Evolutionary conservation across 164 flowering plant genomes (phyloP).

Genomic region (Saururus chinensis): DNA sequence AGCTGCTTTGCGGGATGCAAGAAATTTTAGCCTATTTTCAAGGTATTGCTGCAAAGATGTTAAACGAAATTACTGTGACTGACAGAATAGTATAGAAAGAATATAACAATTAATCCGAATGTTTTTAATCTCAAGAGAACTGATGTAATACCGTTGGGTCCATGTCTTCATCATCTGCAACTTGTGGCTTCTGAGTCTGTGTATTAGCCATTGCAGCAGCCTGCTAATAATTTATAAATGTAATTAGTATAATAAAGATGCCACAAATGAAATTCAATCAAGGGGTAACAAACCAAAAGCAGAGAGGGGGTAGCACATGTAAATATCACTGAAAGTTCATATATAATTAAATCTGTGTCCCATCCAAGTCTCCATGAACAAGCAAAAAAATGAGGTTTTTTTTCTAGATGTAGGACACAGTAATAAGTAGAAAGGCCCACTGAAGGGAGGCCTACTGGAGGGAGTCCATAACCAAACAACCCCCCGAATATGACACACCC

Average conservation of each 20-base stretch:
- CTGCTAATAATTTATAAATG: conserved; percentile 11
- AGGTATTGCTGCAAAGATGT: conserved; percentile 68
- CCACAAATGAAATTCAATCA: too few species aligned
- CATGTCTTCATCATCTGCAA: conserved; percentile 85
- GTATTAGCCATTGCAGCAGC: conserved; percentile 34
- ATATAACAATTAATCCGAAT: too few species aligned
- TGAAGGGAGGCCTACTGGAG: too few species aligned
- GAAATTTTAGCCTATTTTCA: conserved; percentile 70
- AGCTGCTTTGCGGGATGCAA: conserved; percentile 43
- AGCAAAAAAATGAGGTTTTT: too few species aligned
- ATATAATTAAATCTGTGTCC: too few species aligned
- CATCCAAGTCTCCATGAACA: too few species aligned
- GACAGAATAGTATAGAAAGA: neutral
- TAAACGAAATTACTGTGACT: neutral
- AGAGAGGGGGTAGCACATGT: too few species aligned
- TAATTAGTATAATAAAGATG: neutral
- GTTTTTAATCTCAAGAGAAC: neutral
- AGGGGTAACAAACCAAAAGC: neutral
- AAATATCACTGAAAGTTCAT: too few species aligned
- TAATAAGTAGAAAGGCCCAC: too few species aligned
- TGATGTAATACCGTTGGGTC: conserved; percentile 66
- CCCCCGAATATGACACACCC: too few species aligned
- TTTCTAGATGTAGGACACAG: too few species aligned
- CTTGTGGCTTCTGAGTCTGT: conserved; percentile 36
- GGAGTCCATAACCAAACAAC: too few species aligned